A percentile compares a stretch with the other conserved stretches of the same genome.
Conservation (phyloP, 1,284 basidiomycete genomes). For the Violaceomyces palustris region DNA sequence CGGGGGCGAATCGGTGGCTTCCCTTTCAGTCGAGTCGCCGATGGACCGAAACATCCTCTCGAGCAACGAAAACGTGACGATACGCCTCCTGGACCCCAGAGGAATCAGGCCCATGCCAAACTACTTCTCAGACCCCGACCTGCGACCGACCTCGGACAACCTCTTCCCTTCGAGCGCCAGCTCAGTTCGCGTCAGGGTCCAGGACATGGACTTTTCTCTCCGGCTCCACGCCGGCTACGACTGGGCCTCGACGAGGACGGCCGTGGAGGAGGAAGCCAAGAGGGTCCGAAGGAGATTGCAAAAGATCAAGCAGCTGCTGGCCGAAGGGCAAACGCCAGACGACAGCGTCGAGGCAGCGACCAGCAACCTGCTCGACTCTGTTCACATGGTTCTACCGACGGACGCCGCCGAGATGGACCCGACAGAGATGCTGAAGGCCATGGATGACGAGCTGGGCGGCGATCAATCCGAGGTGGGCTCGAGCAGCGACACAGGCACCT, state of each 20-base stretch:
- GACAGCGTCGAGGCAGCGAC: constrained; percentile 72
- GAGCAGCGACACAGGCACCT: constrained; percentile 23
- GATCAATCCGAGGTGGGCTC: constrained; percentile 54
- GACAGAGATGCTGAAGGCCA: constrained; percentile 71
- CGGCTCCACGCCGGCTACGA: constrained; percentile 64
- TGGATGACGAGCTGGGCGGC: constrained; percentile 74
- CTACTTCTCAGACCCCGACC: constrained; percentile 32
- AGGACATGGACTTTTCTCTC: constrained; percentile 27
- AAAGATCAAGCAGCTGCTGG: constrained; percentile 89
- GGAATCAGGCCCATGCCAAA: constrained; percentile 55
- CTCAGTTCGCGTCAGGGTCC: constrained; percentile 23
- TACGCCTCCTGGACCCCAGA: constrained; percentile 66
- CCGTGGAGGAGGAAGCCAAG: constrained; percentile 81
- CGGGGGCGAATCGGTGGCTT: constrained; percentile 45
- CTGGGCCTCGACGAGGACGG: constrained; percentile 76
- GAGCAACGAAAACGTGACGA: constrained; percentile 72
- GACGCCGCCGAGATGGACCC: constrained; percentile 26
- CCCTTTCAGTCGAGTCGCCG: constrained; percentile 21
- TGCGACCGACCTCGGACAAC: constrained; percentile 10
- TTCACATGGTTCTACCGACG: constrained; percentile 58
- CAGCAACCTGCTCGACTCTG: constrained; percentile 81
- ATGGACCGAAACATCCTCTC: constrained; percentile 59
- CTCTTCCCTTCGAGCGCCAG: constrained; percentile 3
- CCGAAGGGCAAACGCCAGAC: constrained; percentile 81
- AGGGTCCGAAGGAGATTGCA: constrained; percentile 78